Evolutionary conservation across 176 grass and related monocot genomes (phyloP), one percentile per base, ranked within the genome.

Genomic region (Zizania latifolia): DNA sequence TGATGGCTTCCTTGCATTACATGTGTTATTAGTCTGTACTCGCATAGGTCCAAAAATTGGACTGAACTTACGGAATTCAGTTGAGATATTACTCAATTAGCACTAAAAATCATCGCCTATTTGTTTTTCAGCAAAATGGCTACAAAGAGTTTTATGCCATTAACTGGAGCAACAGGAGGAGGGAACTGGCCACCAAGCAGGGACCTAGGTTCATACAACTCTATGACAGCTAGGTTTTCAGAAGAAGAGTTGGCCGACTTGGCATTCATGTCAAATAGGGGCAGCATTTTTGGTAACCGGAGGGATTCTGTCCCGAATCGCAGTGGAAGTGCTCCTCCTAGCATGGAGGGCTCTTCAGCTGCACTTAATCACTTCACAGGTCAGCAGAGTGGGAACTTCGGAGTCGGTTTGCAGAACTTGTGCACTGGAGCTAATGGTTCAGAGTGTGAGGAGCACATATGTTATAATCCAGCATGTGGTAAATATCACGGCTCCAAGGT

Each of bases 301-400:
- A 87, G 45, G 27, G 74, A 85, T n/a, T 64, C 78, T 37, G 65
- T 82, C 12, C 91, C 79, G 21, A 84, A 72, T 82, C 86, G 89
- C 14, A 88, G 94, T 68, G 94, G 86, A 69, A 98, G 94, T 31
- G 94, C 94, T 37, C 94, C 94, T 11, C 94, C 94, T 54, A 93
- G 79, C 76, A 94, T 98, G 86, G 91, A 94, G 79, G 94, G 89
- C 16, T 98, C 94, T 55, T 84, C 81, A 60, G 83, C 56, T 77
- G 75, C 91, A 67, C 75, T 94, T 75, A 74, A 65, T 37, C 75
- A 83, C 77, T 70, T 89, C 41, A 82, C 77, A 58, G 59, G 74
- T 22, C 84, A 79, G 9, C 78, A 84, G 21, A 75, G 56, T 81
- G 76, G 65, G 56, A 81, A 57, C 43, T 82, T 89, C 32, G 83